Conservation (phyloP, 176 grass and related monocot species). For the Musa beccarii region DNA sequence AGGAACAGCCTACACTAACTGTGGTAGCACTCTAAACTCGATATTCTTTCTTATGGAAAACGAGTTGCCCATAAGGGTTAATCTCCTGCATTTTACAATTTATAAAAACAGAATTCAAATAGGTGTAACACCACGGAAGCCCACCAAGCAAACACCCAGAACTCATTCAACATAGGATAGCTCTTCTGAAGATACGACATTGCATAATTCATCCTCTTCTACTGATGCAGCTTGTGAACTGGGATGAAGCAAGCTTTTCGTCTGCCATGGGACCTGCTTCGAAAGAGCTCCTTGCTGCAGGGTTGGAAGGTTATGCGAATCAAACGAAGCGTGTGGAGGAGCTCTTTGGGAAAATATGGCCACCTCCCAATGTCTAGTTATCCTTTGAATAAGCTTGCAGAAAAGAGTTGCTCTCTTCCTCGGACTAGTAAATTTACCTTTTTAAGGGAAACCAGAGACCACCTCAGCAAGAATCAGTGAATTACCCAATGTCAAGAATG, state of each 20-base stretch:
- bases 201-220: neutral
- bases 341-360: constrained; percentile 92
- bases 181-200: neutral
- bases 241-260: constrained; percentile 76
- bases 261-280: constrained; percentile 83
- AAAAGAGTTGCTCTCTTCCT: neutral
- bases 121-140: too few relatives aligned
- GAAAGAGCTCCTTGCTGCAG: constrained; percentile 68
- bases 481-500: too few relatives aligned
- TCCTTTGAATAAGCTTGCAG: neutral
- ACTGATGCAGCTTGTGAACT: constrained; percentile 64
- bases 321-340: constrained; percentile 77
- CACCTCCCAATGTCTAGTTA: constrained; percentile 36
- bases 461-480: too few relatives aligned
- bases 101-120: too few relatives aligned
- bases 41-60: too few relatives aligned
- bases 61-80: too few relatives aligned
- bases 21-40: too few relatives aligned
- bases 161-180: neutral
- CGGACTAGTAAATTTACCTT: neutral
- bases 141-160: too few relatives aligned
- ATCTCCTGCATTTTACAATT: too few relatives aligned
- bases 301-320: constrained; percentile 61
- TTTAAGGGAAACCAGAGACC: too few relatives aligned
- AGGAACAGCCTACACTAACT: too few relatives aligned